Evolutionary conservation across 1,139 yeast species (phyloP).

Genomic region (Pneumocystis carinii): DNA sequence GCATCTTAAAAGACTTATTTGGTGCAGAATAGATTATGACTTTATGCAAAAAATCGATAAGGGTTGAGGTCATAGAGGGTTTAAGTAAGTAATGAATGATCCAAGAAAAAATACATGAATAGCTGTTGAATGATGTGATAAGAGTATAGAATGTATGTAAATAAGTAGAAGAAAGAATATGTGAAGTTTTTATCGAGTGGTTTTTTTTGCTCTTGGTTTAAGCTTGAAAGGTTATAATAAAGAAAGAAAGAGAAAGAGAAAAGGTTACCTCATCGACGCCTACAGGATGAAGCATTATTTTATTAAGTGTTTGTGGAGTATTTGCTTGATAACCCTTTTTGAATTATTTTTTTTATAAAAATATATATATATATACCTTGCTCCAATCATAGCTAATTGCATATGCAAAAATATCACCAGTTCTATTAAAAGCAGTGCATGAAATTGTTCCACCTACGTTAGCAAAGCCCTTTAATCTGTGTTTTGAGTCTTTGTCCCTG

Average conservation of each 20-base stretch:
- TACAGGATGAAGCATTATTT: slow-evolving; percentile 68
- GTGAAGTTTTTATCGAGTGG: not conserved
- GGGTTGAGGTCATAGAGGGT: too few species aligned
- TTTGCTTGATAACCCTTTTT: slow-evolving; percentile 56
- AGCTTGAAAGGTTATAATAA: too few species aligned
- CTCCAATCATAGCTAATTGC: slow-evolving; percentile 94
- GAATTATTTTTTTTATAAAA: not conserved
- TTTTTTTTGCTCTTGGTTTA: not conserved
- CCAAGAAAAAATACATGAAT: too few species aligned
- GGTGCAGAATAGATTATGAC: not conserved
- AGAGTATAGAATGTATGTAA: too few species aligned
- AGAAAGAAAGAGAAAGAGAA: slow-evolving; percentile 26
- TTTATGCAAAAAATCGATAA: too few species aligned
- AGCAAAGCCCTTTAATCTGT: slow-evolving; percentile 71
- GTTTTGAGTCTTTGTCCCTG: slow-evolving; percentile 71
- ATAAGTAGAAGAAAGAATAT: too few species aligned
- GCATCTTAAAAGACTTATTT: not conserved
- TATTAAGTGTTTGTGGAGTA: slow-evolving; percentile 57
- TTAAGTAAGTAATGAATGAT: too few species aligned
- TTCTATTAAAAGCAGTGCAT: slow-evolving; percentile 64
- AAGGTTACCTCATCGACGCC: slow-evolving; percentile 79
- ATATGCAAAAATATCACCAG: slow-evolving; percentile 77
- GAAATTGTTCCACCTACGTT: slow-evolving; percentile 55
- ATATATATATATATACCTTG: slow-evolving; percentile 24
- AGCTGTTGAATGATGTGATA: too few species aligned